These are phyloP conservation scores for Trametes versicolor DNA, from an alignment of 1,284 basidiomycete genomes.

Conservation along the genomic window DNA sequence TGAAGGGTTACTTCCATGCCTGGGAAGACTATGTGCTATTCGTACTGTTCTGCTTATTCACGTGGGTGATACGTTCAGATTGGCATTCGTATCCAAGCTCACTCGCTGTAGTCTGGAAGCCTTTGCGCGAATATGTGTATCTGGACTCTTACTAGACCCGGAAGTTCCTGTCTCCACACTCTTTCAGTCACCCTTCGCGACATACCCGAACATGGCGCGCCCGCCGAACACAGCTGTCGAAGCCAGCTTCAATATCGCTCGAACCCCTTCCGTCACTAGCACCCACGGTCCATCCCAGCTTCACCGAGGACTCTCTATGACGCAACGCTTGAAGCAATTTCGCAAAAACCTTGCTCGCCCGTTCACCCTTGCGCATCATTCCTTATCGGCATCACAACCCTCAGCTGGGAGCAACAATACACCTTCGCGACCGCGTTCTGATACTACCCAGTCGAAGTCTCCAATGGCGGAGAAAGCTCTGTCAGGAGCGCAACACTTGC, in stretches of 20 bases:
- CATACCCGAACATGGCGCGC: slow-evolving; percentile 44
- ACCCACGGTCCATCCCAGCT: slow-evolving; percentile 49
- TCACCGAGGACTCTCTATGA: slow-evolving; percentile 37
- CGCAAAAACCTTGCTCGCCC: slow-evolving; percentile 53
- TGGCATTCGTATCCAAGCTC: slow-evolving; percentile 7
- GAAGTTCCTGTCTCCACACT: slow-evolving; percentile 69
- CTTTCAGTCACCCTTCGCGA: slow-evolving; percentile 57
- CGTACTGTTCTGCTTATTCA: slow-evolving; percentile 86
- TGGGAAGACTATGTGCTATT: slow-evolving; percentile 94
- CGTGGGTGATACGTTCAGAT: slow-evolving; percentile 60
- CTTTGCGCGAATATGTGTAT: slow-evolving; percentile 89
- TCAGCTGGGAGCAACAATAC: slow-evolving; percentile 22
- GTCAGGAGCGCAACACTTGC: slow-evolving; percentile 33
- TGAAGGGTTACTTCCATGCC: slow-evolving; percentile 80
- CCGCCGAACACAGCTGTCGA: slow-evolving; percentile 43
- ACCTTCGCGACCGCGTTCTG: slow-evolving; percentile 40
- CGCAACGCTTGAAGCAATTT: slow-evolving; percentile 47
- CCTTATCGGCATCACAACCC: slow-evolving; percentile 28
- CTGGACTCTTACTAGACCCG: slow-evolving; percentile 92
- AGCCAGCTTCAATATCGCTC: slow-evolving; percentile 37
- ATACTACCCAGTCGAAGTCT: slow-evolving; percentile 44
- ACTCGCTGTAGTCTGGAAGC: slow-evolving; percentile 75
- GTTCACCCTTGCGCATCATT: slow-evolving; percentile 51
- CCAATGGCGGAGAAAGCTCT: slow-evolving; percentile 46
- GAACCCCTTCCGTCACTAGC: slow-evolving; percentile 46